Conservation (phyloP, 2,329 filamentous ascomycete species). For the Penicillium sp. region DNA sequence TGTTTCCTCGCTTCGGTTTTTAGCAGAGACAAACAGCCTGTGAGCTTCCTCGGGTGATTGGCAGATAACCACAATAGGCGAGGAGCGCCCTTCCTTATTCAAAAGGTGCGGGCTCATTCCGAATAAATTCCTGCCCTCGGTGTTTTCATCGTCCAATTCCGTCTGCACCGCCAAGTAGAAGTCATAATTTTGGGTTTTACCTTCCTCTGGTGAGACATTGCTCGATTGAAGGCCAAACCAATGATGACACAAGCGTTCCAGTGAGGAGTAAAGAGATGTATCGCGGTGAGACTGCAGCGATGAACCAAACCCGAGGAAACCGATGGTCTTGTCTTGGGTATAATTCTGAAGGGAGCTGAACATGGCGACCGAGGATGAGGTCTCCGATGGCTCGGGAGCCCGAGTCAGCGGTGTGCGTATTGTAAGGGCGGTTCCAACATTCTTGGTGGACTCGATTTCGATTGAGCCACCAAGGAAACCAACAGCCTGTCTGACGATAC, state of each 20-base stretch:
- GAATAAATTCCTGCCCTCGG: slow-evolving; percentile 14
- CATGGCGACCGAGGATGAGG: neutral
- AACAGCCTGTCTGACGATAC: slow-evolving; percentile 53
- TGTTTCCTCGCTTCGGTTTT: slow-evolving; percentile 1
- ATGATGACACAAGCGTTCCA: slow-evolving; percentile 22
- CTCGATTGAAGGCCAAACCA: slow-evolving; percentile 22
- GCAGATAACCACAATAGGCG: slow-evolving; percentile 34
- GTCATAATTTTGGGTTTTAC: slow-evolving; percentile 10
- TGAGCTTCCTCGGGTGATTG: slow-evolving; percentile 24
- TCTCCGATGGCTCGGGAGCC: neutral
- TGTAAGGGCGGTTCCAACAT: slow-evolving; percentile 25
- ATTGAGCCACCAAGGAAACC: slow-evolving; percentile 28
- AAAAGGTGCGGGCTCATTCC: neutral
- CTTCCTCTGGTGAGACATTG: slow-evolving; percentile 2
- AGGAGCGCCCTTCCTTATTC: slow-evolving; percentile 2
- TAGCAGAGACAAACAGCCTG: slow-evolving; percentile 14
- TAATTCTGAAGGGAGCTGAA: slow-evolving; percentile 3
- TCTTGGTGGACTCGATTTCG: slow-evolving; percentile 25
- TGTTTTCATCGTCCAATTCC: slow-evolving; percentile 23
- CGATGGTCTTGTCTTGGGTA: slow-evolving; percentile 21
- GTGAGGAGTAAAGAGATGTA: slow-evolving; percentile 15
- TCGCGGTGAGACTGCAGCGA: slow-evolving; percentile 14
- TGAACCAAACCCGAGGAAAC: slow-evolving; percentile 22
- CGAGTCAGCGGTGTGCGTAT: slow-evolving; percentile 8
- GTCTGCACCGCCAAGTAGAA: slow-evolving; percentile 28